phyloP scores from a whole-genome alignment of 805 yeast species.

The Metschnikowia orientalis region DNA sequence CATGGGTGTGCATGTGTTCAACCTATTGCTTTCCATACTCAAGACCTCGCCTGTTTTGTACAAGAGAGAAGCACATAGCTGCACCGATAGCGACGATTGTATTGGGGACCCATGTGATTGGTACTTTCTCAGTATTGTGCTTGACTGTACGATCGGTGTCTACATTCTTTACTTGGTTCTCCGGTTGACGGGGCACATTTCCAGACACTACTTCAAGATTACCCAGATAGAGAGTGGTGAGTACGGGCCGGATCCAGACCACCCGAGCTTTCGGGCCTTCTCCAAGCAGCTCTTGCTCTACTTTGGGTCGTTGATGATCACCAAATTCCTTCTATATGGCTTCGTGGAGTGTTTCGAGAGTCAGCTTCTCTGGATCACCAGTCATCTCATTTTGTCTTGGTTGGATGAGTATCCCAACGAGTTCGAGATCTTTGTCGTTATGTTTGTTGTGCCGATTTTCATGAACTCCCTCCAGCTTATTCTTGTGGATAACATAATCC shows the following conservation, averaged over 20 bases:
- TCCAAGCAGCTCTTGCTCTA: conserved; percentile 69
- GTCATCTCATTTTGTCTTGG: conserved; percentile 79
- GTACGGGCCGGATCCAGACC: conserved; percentile 61
- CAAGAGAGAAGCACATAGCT: conserved; percentile 16
- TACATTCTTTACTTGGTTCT: conserved; percentile 64
- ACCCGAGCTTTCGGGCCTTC: conserved; percentile 48
- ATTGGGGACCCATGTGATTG: conserved; percentile 77
- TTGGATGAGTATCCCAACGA: conserved; percentile 70
- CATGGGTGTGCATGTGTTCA: conserved; percentile 73
- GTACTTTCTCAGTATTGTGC: conserved; percentile 82
- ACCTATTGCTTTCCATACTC: conserved; percentile 65
- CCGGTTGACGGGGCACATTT: conserved; percentile 38
- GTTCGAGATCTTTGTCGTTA: conserved; percentile 78
- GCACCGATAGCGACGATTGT: conserved; percentile 15
- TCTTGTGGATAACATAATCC: conserved; percentile 70
- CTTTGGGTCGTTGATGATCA: conserved; percentile 55
- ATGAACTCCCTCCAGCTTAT: conserved; percentile 72
- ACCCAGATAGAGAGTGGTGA: conserved; percentile 50
- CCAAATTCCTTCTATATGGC: conserved; percentile 62
- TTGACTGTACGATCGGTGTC: conserved; percentile 93
- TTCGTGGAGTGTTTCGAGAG: conserved; percentile 63
- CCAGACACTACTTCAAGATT: conserved; percentile 39
- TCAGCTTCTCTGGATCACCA: conserved; percentile 46
- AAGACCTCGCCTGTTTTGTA: conserved; percentile 27
- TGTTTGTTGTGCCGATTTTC: conserved; percentile 73